Conservation (phyloP, 495 filamentous ascomycete species). For the Aspergillus nanangensis region DNA sequence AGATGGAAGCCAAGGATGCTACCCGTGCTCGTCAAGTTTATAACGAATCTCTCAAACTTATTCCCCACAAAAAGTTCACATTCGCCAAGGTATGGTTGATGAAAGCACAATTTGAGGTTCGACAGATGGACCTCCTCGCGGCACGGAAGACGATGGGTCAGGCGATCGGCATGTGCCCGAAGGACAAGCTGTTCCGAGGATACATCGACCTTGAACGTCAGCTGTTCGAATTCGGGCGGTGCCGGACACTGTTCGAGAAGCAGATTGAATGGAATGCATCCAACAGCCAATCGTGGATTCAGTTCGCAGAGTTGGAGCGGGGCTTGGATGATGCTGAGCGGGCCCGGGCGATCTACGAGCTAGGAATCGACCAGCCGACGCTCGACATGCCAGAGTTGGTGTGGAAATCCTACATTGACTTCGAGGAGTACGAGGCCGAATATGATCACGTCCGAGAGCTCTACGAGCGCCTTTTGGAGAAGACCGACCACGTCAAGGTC, state of each 20-base stretch:
- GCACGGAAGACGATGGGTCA: conserved; percentile 86
- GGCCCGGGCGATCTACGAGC: conserved; percentile 85
- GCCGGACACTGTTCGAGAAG: conserved; percentile 89
- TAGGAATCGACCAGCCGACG: conserved; percentile 75
- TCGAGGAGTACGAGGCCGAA: conserved; percentile 90
- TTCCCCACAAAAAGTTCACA: conserved; percentile 95
- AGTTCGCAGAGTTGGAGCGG: conserved; percentile 87
- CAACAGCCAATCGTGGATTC: conserved; percentile 91
- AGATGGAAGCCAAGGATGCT: conserved; percentile 74
- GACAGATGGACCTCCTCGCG: conserved; percentile 71
- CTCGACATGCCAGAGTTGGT: conserved; percentile 98
- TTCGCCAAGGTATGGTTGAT: conserved; percentile 96
- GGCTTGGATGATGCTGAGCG: conserved; percentile 85
- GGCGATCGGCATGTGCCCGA: conserved; percentile 91
- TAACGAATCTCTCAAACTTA: conserved; percentile 76
- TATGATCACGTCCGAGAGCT: conserved; percentile 75
- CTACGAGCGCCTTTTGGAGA: conserved; percentile 87
- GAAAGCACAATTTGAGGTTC: conserved; percentile 89
- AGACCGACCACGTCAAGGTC: conserved; percentile 96
- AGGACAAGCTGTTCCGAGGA: conserved; percentile 89
- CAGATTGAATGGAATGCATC: conserved; percentile 84
- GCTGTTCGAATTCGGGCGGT: conserved; percentile 86
- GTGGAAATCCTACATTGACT: conserved; percentile 98
- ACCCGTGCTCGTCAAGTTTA: conserved; percentile 87
- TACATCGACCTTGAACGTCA: conserved; percentile 91